A percentile compares a stretch with the other conserved stretches of the same genome.
Conservation (phyloP, 768 basidiomycete species). For the Kwoniella mangroviensis region DNA sequence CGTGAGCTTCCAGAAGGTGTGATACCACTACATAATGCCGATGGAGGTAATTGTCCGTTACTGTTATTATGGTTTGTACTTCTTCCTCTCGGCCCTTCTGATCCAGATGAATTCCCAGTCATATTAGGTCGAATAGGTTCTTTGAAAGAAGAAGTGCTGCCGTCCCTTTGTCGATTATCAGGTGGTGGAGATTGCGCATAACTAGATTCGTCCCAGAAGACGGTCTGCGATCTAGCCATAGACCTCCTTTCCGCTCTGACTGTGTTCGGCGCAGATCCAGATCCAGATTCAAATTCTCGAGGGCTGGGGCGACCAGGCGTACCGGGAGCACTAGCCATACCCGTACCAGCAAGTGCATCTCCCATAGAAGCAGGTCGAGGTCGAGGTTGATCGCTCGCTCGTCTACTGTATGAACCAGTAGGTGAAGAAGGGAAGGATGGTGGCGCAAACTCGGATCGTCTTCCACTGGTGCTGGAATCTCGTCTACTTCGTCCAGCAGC, state of each 20-base stretch:
- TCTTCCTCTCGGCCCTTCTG: conserved; percentile 11
- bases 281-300: not conserved
- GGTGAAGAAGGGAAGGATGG: conserved; percentile 20
- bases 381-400: conserved; percentile 13
- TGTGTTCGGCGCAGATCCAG: conserved; percentile 25
- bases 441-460: not conserved
- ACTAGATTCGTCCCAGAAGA: conserved; percentile 56
- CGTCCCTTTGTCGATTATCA: conserved; percentile 7
- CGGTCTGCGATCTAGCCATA: conserved; percentile 49
- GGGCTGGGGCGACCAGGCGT: not conserved
- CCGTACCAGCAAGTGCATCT: not conserved
- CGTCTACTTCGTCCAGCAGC: conserved; percentile 11
- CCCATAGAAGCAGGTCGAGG: conserved; percentile 33
- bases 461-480: conserved; percentile 15
- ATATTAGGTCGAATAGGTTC: conserved; percentile 16
- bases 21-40: conserved; percentile 16
- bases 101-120: conserved; percentile 19
- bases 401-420: conserved; percentile 1
- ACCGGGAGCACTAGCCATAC: conserved; percentile 6
- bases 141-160: not conserved
- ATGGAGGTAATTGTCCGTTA: conserved; percentile 17
- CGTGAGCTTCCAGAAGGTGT: conserved; percentile 21
- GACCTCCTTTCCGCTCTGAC: conserved; percentile 16
- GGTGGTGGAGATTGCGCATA: conserved; percentile 30
- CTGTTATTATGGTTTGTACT: not conserved